Percentiles rank a stretch among this genome's conserved stretches.
phyloP scores from a whole-genome alignment of 2,329 filamentous ascomycete genomes.

The Hyphodiscus sp. region DNA sequence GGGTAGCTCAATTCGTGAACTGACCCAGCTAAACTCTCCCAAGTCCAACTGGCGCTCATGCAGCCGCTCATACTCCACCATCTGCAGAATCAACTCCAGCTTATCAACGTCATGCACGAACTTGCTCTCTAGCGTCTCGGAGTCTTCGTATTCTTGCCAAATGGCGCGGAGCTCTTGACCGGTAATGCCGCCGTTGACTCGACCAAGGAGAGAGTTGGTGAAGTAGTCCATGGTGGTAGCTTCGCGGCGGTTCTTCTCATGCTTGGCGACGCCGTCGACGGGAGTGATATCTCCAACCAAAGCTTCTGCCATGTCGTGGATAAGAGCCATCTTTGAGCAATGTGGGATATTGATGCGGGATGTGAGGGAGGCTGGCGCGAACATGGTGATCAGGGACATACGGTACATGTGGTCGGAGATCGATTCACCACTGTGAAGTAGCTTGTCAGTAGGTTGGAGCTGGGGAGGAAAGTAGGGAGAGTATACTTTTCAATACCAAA shows the following conservation, averaged over 20 bases:
- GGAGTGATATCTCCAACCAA: constrained; percentile 97
- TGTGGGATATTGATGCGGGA: constrained; percentile 67
- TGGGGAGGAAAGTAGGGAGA: not conserved
- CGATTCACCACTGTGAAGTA: constrained; percentile 65
- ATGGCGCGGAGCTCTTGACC: constrained; percentile 68
- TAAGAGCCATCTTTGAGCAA: constrained; percentile 91
- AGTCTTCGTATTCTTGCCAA: constrained; percentile 96
- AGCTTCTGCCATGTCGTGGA: constrained; percentile 96
- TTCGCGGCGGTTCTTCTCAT: constrained; percentile 85
- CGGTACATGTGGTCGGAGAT: constrained; percentile 99
- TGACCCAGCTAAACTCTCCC: constrained; percentile 79
- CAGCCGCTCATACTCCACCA: constrained; percentile 88
- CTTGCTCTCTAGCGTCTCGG: constrained; percentile 71
- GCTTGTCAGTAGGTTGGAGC: constrained; percentile 11
- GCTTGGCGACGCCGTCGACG: constrained; percentile 75
- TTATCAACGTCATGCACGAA: constrained; percentile 98
- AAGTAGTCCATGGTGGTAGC: constrained; percentile 89
- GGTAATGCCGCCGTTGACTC: constrained; percentile 63
- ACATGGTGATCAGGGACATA: constrained; percentile 94
- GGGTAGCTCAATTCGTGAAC: constrained; percentile 61
- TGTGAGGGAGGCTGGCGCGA: constrained; percentile 71
- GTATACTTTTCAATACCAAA: constrained; percentile 64
- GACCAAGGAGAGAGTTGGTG: constrained; percentile 60
- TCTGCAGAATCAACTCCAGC: constrained; percentile 89
- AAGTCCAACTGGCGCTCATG: constrained; percentile 63